These are phyloP conservation scores for Posidonia oceanica DNA, from an alignment of 116 monocot species.

Conservation along the genomic window DNA sequence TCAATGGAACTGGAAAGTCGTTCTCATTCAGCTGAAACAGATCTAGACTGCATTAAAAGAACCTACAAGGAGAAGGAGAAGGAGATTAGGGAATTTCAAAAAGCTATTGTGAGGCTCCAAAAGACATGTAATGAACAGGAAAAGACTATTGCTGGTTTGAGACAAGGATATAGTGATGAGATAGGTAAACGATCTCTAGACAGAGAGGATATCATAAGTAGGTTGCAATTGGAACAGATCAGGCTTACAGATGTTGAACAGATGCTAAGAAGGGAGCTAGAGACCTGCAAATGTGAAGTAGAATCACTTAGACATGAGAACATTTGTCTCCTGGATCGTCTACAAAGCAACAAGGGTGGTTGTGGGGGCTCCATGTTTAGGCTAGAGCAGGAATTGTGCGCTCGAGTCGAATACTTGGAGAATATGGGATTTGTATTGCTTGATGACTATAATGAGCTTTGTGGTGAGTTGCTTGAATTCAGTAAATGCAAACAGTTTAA, in stretches of 20 bases:
- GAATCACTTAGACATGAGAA: slow-evolving; percentile 57
- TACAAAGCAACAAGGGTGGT: slow-evolving; percentile 26
- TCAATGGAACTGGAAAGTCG: slow-evolving; percentile 35
- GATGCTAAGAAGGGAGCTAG: slow-evolving; percentile 52
- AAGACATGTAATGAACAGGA: slow-evolving; percentile 65
- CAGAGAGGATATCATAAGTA: slow-evolving; percentile 15
- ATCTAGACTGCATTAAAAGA: slow-evolving; percentile 27
- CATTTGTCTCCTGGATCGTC: slow-evolving; percentile 41
- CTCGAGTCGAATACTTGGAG: slow-evolving; percentile 40
- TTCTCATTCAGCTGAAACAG: slow-evolving; percentile 29
- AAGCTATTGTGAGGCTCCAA: slow-evolving; percentile 37
- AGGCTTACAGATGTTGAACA: slow-evolving; percentile 66
- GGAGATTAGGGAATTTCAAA: slow-evolving; percentile 59
- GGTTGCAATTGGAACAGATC: slow-evolving; percentile 50
- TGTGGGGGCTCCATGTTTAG: slow-evolving; percentile 15
- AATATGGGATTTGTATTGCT: slow-evolving; percentile 41
- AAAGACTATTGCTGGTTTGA: slow-evolving; percentile 60
- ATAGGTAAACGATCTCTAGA: slow-evolving; percentile 25
- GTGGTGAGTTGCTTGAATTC: slow-evolving; percentile 28
- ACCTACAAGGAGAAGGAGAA: slow-evolving; percentile 43
- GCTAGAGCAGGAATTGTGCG: slow-evolving; percentile 49
- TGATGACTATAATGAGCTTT: slow-evolving; percentile 38
- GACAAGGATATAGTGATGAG: slow-evolving; percentile 33
- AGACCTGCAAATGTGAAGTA: slow-evolving; percentile 41
- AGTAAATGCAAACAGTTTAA: slow-evolving; percentile 17